A percentile compares a stretch with the other conserved stretches of the same genome.
Evolutionary conservation across 139 green algal genomes (phyloP).

Genomic region (Closterium sp.): DNA sequence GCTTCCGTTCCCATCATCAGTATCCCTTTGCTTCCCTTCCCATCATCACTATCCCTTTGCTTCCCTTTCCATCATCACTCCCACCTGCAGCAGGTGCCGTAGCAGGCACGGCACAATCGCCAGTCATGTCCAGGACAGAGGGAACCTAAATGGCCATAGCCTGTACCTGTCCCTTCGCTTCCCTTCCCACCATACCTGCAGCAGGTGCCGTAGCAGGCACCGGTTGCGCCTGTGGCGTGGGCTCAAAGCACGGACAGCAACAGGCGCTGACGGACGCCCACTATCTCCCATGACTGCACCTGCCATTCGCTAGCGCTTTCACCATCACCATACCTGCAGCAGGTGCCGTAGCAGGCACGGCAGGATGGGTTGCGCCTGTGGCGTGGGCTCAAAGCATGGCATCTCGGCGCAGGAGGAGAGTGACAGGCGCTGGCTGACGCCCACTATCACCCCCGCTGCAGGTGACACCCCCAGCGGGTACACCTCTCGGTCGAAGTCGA

Average conservation of each 20-base stretch:
- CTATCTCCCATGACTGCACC: too few relatives aligned
- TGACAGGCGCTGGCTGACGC: constrained; percentile 64
- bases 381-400: constrained; percentile 77
- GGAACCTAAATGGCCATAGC: too few relatives aligned
- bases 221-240: constrained; percentile 82
- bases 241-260: constrained; percentile 72
- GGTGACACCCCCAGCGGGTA: constrained; percentile 89
- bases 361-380: constrained; percentile 87
- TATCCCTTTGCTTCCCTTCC: too few relatives aligned
- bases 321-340: constrained; percentile 68
- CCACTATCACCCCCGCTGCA: constrained; percentile 82
- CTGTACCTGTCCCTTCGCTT: too few relatives aligned
- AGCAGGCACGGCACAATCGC: constrained; percentile 90
- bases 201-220: too few relatives aligned
- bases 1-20: too few relatives aligned
- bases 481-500: constrained; percentile 92
- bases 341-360: constrained; percentile 87
- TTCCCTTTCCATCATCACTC: too few relatives aligned
- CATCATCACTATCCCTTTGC: too few relatives aligned
- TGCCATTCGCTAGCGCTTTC: too few relatives aligned
- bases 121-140: too few relatives aligned
- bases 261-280: constrained; percentile 70
- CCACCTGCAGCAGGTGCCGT: constrained; percentile 72
- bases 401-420: constrained; percentile 50
- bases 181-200: too few relatives aligned